A percentile compares a stretch with the other conserved stretches of the same genome.
These are phyloP conservation scores for Russula earlei DNA, from an alignment of 768 basidiomycete species.

Conservation along the genomic window DNA sequence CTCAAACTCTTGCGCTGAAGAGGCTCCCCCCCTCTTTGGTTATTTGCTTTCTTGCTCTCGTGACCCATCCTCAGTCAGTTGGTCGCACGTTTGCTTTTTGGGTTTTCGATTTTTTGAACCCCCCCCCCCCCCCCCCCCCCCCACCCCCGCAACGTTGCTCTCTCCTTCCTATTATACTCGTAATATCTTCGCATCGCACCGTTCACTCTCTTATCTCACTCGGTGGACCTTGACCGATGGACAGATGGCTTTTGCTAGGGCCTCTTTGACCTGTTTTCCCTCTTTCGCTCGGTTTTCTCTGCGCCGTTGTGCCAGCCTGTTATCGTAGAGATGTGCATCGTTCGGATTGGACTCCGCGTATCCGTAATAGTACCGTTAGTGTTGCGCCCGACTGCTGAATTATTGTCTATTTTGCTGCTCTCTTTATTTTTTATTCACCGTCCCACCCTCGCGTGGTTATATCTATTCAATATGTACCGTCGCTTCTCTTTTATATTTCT, in stretches of 20 bases:
- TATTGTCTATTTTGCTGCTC: background rate
- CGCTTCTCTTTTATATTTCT: background rate
- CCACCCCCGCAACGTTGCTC: too few relatives aligned
- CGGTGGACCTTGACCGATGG: background rate
- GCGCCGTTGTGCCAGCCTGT: background rate
- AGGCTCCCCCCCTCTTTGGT: background rate
- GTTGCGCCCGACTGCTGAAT: background rate
- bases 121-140: background rate
- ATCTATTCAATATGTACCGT: constrained; percentile 12
- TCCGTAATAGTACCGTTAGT: background rate
- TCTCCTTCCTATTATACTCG: background rate
- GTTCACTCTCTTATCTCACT: background rate
- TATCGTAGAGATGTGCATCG: background rate
- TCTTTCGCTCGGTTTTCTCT: background rate
- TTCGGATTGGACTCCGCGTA: background rate
- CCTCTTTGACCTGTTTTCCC: background rate
- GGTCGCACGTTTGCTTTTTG: background rate
- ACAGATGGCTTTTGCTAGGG: background rate
- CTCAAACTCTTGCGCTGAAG: constrained; percentile 19
- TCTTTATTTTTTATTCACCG: background rate
- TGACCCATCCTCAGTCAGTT: background rate
- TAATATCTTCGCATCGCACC: background rate
- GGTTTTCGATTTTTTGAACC: background rate
- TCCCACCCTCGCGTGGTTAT: background rate
- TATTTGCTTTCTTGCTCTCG: background rate